Percentiles rank a stretch among this genome's conserved stretches.
phyloP scores from a whole-genome alignment of 495 filamentous ascomycete species.

The Alectoria sarmentosa region DNA sequence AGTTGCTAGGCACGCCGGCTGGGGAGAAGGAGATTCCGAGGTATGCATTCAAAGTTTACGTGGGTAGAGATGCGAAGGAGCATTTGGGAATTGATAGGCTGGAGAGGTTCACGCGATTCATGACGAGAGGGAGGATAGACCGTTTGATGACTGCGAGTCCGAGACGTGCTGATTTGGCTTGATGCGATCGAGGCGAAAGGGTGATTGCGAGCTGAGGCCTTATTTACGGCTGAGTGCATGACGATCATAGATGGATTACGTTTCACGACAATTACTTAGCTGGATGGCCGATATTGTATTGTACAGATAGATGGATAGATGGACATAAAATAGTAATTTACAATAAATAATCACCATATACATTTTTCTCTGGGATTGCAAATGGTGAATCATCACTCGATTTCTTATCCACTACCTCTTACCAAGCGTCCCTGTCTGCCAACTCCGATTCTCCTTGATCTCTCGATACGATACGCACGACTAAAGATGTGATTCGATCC shows the following conservation, averaged over 20 bases:
- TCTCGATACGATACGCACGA: too few relatives aligned
- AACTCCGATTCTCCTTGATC: too few relatives aligned
- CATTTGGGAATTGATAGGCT: slow-evolving; percentile 60
- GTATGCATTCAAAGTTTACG: slow-evolving; percentile 58
- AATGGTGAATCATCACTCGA: too few relatives aligned
- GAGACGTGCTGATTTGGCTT: slow-evolving; percentile 3
- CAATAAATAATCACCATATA: background rate
- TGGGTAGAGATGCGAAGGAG: slow-evolving; percentile 55
- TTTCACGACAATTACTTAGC: slow-evolving; percentile 4
- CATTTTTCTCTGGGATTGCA: background rate
- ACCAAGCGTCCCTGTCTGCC: too few relatives aligned
- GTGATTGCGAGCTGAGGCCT: background rate
- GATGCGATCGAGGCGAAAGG: background rate
- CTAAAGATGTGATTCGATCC: too few relatives aligned
- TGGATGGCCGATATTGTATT: background rate
- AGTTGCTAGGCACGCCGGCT: slow-evolving; percentile 42
- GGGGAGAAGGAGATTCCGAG: slow-evolving; percentile 42
- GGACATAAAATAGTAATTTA: background rate
- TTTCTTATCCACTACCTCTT: too few relatives aligned
- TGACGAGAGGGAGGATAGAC: background rate
- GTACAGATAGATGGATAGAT: background rate
- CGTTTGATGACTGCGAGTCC: background rate
- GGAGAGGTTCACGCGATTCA: slow-evolving; percentile 25
- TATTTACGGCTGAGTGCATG: background rate
- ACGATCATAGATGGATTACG: slow-evolving; percentile 7